Evolutionary conservation across 106 monocot species (phyloP), one percentile per base, ranked within the genome.

Genomic region (Ottelia alismoides): DNA sequence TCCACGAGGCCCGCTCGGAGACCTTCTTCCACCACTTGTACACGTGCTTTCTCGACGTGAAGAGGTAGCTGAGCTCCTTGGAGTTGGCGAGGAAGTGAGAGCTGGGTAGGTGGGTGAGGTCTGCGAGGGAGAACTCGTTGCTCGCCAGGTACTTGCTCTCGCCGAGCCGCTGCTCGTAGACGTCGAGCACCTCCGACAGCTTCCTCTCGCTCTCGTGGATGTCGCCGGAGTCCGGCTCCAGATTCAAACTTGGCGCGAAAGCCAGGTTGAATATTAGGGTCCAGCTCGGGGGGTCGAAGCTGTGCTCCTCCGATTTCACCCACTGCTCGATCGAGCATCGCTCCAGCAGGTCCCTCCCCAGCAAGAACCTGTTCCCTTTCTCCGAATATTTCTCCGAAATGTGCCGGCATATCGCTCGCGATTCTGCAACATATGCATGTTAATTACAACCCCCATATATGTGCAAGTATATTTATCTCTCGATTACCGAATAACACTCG

Each of bases 81-180:
- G 80, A 74, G 27, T 46, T 69, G 0, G 54, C 58, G 1, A 83
- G 55, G 63, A 71, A 83, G 65, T 83, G 68, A 2, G 83, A 56
- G 52, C 79, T 79, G 12, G 88, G 88, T 26, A 88, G 73, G 57
- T 88, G 88, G 11, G 58, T 57, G 30, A 88, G 76, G 31, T 88
- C 88, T 2, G 88, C 83, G 20, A 88, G 60, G 9, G 88, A 61
- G 57, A 88, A 88, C 21, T 80, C 65, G 19, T 76, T 58, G 1
- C 83, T 79, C 18, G 74, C 88, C 31, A 88, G 53, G 62, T 54
- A 88, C 26, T 54, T 53, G 49, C 57, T 74, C 44, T 77, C 76
- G 0, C 53, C 58, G 20, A 88, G 58, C 48, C 79, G 70, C 17
- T 76, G 73, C 47, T 88, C 76, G 30, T 88, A 88, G 4, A 80